phyloP scores from a whole-genome alignment of 2,329 filamentous ascomycete species.

The Exophiala sideris region DNA sequence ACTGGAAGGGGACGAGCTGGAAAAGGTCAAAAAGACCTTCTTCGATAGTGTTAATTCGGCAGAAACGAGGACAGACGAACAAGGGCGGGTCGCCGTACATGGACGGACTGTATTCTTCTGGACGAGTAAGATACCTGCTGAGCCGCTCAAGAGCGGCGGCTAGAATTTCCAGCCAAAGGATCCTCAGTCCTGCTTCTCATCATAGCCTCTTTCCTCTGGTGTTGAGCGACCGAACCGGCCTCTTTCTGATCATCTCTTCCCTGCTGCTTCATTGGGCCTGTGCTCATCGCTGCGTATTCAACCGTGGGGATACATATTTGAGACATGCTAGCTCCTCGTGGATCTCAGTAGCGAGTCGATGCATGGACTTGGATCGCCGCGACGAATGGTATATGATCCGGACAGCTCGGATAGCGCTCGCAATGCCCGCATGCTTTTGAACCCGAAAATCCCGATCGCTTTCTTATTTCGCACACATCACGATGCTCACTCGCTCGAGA shows the following conservation, averaged over 20 bases:
- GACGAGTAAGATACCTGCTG: constrained; percentile 42
- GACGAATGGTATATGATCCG: too few relatives aligned
- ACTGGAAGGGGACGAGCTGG: constrained; percentile 50
- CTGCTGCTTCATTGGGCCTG: too few relatives aligned
- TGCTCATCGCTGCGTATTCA: too few relatives aligned
- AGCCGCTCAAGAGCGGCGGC: constrained; percentile 23
- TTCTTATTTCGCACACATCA: neutral
- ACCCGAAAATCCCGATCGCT: neutral
- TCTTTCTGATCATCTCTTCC: too few relatives aligned
- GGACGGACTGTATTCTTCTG: constrained; percentile 63
- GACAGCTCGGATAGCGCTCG: neutral
- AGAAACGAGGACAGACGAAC: constrained; percentile 57
- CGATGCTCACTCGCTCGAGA: constrained; percentile 23
- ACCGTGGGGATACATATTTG: too few relatives aligned
- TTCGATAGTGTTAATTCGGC: constrained; percentile 53
- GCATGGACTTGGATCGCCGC: too few relatives aligned
- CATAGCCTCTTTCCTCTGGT: too few relatives aligned
- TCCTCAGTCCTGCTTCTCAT: neutral
- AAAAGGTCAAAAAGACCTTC: constrained; percentile 50
- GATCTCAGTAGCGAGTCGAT: too few relatives aligned
- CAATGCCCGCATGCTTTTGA: neutral
- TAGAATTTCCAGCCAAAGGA: constrained; percentile 7
- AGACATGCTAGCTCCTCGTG: too few relatives aligned
- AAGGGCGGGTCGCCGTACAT: constrained; percentile 62
- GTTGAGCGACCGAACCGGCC: too few relatives aligned